Conservation (phyloP, 139 green algal genomes). For the Edaphochlamys debaryana region DNA sequence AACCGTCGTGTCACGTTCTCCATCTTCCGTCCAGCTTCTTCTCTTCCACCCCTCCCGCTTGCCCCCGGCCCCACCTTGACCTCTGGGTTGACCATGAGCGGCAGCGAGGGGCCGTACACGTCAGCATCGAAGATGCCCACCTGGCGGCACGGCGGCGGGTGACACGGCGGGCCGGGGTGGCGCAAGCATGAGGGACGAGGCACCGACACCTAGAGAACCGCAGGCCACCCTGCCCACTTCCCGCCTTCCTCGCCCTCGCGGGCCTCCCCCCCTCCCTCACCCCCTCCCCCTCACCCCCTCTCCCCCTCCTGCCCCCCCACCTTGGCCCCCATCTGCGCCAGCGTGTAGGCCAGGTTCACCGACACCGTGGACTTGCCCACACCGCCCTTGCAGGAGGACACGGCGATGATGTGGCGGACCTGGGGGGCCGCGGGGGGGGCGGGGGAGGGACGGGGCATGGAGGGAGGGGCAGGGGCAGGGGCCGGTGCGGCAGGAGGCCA, state of each 20-base stretch:
- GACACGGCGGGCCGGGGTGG: no score
- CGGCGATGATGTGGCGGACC: slow-evolving; percentile 89
- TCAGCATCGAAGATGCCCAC: slow-evolving; percentile 98
- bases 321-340: slow-evolving; percentile 94
- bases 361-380: slow-evolving; percentile 97
- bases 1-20: no score
- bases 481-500: no score
- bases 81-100: slow-evolving; percentile 94
- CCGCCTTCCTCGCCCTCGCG: no score
- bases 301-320: slow-evolving; percentile 41
- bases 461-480: no score
- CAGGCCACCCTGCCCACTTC: no score
- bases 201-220: no score
- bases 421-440: neutral
- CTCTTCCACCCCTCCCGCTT: no score
- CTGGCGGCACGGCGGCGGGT: slow-evolving; percentile 51
- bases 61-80: slow-evolving; percentile 53
- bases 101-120: slow-evolving; percentile 96
- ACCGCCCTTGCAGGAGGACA: slow-evolving; percentile 91
- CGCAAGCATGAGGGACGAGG: no score
- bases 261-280: no score
- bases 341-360: slow-evolving; percentile 97
- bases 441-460: neutral
- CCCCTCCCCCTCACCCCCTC: neutral
- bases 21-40: no score